Evolutionary conservation across 2,329 filamentous ascomycete genomes (phyloP).

Genomic region (Neonectria hederae): DNA sequence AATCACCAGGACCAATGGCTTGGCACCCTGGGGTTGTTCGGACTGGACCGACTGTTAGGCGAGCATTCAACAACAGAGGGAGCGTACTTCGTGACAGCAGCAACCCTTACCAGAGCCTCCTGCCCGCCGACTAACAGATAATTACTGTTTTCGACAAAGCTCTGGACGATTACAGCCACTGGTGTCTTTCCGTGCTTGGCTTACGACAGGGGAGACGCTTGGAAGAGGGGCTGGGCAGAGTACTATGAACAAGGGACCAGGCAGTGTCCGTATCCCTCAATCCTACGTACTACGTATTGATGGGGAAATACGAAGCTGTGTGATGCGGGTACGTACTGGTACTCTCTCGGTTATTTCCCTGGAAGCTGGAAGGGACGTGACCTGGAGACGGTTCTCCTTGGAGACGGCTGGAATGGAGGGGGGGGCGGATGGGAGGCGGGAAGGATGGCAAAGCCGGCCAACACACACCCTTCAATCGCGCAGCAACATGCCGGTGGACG

Average conservation of each 20-base stretch:
- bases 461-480: background rate
- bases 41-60: slow-evolving; percentile 3
- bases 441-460: slow-evolving; percentile 4
- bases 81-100: background rate
- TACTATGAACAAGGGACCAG: background rate
- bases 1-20: slow-evolving; percentile 14
- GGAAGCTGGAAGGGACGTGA: background rate
- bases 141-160: slow-evolving; percentile 1
- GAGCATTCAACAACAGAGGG: slow-evolving; percentile 8
- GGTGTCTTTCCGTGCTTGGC: background rate
- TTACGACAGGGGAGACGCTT: slow-evolving; percentile 3
- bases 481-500: slow-evolving; percentile 17
- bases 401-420: background rate
- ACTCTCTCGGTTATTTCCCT: background rate
- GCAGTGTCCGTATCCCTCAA: background rate
- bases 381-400: background rate
- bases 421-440: slow-evolving; percentile 4
- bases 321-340: too few species aligned
- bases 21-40: slow-evolving; percentile 7
- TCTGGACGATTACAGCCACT: background rate
- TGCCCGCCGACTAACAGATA: background rate
- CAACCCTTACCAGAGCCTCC: background rate
- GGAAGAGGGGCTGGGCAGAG: slow-evolving; percentile 17
- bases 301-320: too few species aligned
- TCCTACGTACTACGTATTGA: too few species aligned